Conservation (phyloP, 129 eudicot genomes). For the Sambucus nigra region DNA sequence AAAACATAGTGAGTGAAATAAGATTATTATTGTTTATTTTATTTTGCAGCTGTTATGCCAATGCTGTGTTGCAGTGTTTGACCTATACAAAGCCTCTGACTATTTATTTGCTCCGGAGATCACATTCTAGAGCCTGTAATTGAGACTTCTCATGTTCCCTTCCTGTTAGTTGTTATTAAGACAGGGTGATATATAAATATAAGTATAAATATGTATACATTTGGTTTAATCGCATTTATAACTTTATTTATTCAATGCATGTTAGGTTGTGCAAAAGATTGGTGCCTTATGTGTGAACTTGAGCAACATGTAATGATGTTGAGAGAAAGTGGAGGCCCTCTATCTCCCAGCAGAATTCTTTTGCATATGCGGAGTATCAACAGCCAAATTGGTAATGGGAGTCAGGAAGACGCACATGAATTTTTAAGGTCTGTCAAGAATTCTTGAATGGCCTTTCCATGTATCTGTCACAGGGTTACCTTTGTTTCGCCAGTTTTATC, state of each 20-base stretch:
- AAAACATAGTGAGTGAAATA: too few relatives aligned
- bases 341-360: slow-evolving; percentile 67
- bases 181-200: background rate
- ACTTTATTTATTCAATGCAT: background rate
- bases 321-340: slow-evolving; percentile 60
- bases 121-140: slow-evolving; percentile 77
- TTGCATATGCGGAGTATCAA: slow-evolving; percentile 57
- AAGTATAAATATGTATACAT: too few relatives aligned
- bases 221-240: background rate
- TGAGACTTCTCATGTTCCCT: slow-evolving; percentile 6
- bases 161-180: background rate
- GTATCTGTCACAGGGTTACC: too few relatives aligned
- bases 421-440: slow-evolving; percentile 60
- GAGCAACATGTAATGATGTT: slow-evolving; percentile 63
- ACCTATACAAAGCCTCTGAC: slow-evolving; percentile 85
- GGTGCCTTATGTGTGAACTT: slow-evolving; percentile 97
- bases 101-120: slow-evolving; percentile 60
- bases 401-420: slow-evolving; percentile 98
- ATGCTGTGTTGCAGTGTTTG: slow-evolving; percentile 94
- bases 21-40: too few relatives aligned
- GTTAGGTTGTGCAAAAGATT: slow-evolving; percentile 55
- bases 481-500: too few relatives aligned
- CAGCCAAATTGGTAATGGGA: slow-evolving; percentile 76
- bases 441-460: too few relatives aligned
- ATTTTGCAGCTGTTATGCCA: slow-evolving; percentile 80